Percentiles rank a stretch among this genome's conserved stretches.
phyloP scores from a whole-genome alignment of 73 alveolate species.

The Paramecium bursaria region DNA sequence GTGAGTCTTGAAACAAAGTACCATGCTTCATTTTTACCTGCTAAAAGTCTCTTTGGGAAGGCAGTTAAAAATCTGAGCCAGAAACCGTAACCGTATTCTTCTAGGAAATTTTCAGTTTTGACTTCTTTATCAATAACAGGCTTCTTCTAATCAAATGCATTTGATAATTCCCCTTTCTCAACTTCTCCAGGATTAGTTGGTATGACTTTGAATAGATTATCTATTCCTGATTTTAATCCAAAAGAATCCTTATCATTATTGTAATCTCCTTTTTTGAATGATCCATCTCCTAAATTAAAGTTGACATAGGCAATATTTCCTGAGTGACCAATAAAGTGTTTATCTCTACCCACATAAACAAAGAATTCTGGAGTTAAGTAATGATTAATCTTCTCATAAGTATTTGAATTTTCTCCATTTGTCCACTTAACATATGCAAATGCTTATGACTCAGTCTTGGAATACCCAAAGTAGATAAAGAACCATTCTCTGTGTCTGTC shows the following conservation, averaged over 20 bases:
- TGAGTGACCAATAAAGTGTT: conserved; percentile 27
- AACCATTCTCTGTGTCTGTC: conserved; percentile 39
- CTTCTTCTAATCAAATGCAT: too few relatives aligned
- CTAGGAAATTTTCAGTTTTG: too few relatives aligned
- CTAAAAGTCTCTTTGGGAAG: too few relatives aligned
- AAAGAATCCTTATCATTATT: conserved; percentile 49
- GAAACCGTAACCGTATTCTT: too few relatives aligned
- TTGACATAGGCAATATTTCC: conserved; percentile 54
- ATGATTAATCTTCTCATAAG: conserved; percentile 12
- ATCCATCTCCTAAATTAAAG: conserved; percentile 56
- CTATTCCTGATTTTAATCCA: conserved; percentile 13
- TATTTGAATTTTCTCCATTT: conserved; percentile 35
- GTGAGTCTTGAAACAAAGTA: neutral
- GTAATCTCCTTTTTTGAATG: conserved; percentile 14
- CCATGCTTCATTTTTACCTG: neutral
- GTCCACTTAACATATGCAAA: conserved; percentile 59
- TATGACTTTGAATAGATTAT: neutral
- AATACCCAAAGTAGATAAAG: conserved; percentile 46
- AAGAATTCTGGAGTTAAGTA: conserved; percentile 10
- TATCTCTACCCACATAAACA: conserved; percentile 42
- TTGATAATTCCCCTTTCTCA: conserved; percentile 7
- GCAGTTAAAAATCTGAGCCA: too few relatives aligned
- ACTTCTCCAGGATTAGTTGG: conserved; percentile 4
- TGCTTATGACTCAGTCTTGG: conserved; percentile 16
- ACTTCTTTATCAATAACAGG: too few relatives aligned